Percentiles rank a stretch among this genome's conserved stretches.
Evolutionary conservation across 495 filamentous ascomycete species (phyloP).

Genomic region (Immersiella caudata): DNA sequence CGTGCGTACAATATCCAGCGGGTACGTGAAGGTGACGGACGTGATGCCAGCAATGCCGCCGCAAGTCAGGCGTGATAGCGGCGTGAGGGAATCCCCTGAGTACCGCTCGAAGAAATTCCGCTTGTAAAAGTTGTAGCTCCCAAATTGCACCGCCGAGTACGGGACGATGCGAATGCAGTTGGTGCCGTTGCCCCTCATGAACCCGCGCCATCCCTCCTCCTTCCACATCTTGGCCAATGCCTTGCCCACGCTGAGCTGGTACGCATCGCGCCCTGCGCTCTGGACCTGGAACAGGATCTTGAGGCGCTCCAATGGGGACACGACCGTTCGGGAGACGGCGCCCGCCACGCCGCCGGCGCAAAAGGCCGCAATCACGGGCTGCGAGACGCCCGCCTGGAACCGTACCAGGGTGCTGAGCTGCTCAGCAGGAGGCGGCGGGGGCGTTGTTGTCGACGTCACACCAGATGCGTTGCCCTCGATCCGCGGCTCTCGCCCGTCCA

Average conservation of each 20-base stretch:
- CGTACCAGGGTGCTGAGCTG: slow-evolving; percentile 26
- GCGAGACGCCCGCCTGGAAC: slow-evolving; percentile 58
- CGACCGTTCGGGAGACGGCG: slow-evolving; percentile 95
- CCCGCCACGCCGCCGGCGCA: slow-evolving; percentile 95
- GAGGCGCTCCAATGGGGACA: slow-evolving; percentile 90
- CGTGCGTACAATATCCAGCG: slow-evolving; percentile 95
- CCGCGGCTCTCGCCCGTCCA: background rate
- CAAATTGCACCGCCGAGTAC: slow-evolving; percentile 97
- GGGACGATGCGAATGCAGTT: slow-evolving; percentile 98
- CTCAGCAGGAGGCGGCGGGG: slow-evolving; percentile 21
- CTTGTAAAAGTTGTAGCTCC: slow-evolving; percentile 97
- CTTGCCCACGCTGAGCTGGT: slow-evolving; percentile 86
- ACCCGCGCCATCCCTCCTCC: slow-evolving; percentile 94
- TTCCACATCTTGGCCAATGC: slow-evolving; percentile 91
- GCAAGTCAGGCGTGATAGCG: slow-evolving; percentile 73
- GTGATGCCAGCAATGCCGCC: slow-evolving; percentile 92
- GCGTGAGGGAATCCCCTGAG: slow-evolving; percentile 66
- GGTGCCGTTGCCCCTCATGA: slow-evolving; percentile 96
- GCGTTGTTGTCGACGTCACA: background rate
- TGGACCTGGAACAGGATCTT: slow-evolving; percentile 98
- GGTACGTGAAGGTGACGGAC: slow-evolving; percentile 77
- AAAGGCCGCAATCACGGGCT: slow-evolving; percentile 89
- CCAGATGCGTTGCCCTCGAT: background rate
- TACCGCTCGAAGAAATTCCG: slow-evolving; percentile 76
- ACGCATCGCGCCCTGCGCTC: slow-evolving; percentile 85